These are phyloP conservation scores for Nannizziopsis arthrosporioides DNA, from an alignment of 2,329 filamentous ascomycete genomes.

Conservation along the genomic window DNA sequence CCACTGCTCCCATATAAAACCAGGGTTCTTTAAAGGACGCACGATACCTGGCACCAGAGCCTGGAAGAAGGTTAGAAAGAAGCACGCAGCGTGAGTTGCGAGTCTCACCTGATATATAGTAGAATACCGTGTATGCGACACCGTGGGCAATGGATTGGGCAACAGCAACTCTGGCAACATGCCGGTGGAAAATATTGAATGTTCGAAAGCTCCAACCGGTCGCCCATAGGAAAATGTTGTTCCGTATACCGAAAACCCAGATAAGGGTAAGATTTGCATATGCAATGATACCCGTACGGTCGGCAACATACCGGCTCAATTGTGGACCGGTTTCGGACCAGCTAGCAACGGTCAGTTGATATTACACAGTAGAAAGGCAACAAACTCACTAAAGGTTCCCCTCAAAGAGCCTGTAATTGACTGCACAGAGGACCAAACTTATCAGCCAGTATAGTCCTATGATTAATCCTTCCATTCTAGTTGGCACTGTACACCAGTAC, in stretches of 20 bases:
- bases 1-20: constrained; percentile 18
- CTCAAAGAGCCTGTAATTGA: constrained; percentile 35
- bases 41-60: background rate
- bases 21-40: constrained; percentile 2
- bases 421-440: constrained; percentile 33
- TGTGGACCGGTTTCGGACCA: constrained; percentile 22
- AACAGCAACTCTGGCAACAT: constrained; percentile 52
- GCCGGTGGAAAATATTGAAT: constrained; percentile 57
- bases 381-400: constrained; percentile 38
- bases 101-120: background rate
- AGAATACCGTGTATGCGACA: constrained; percentile 37
- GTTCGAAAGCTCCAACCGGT: constrained; percentile 59
- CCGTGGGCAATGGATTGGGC: constrained; percentile 45
- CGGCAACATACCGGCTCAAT: constrained; percentile 46
- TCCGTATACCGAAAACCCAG: constrained; percentile 56
- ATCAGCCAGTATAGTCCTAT: constrained; percentile 36
- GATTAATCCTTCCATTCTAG: constrained; percentile 37
- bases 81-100: too few species aligned
- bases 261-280: constrained; percentile 53
- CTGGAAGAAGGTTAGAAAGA: background rate
- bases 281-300: constrained; percentile 52
- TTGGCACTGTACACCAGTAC: constrained; percentile 26
- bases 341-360: background rate
- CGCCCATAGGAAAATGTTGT: constrained; percentile 54
- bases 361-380: background rate